Evolutionary conservation across 148 eudicot species (phyloP), one percentile per base, ranked within the genome.

Genomic region (Tetragonia tetragonoides): DNA sequence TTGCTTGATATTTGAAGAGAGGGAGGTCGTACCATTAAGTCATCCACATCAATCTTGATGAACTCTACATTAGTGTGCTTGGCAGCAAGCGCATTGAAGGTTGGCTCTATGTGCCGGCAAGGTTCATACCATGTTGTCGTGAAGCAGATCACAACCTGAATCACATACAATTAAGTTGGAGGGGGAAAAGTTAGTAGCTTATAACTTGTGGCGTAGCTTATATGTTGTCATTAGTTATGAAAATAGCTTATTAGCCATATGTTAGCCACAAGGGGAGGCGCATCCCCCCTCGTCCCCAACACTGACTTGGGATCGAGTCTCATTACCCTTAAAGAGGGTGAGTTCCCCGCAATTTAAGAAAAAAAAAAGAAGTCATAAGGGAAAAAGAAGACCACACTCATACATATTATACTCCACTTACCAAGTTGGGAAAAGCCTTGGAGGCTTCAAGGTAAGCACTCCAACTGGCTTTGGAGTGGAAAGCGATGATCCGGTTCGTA

Each of bases 11-110:
- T 10, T 8, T 53, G 12, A 3, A 3, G 18, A 17, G 18, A 20
- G 62, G 18, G 62, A 59, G 62, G 8, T 20, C 72, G 8, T 92
- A 90, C 97, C 69, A 71, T 61, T 53, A 92, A 38, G 79, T 92
- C 92, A 81, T 92, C 97, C 6, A 90, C 88, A 57, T 92, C 97
- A 46, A 92, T 85, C 88, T 86, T 90, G 84, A 92, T 73, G 79
- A 92, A 90, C 68, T 90, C 93, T 0, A 87, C 87, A 16, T 87
- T 88, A 11, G 86, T 66, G 77, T 86, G 88, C 56, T 83, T 84
- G 15, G 79, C 80, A 34, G 92, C 90, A 66, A 88, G 81, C 18
- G 84, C 92, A 2, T 85, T 42, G 67, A 90, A 42, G 10, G 75
- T 60, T 17, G 89, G 88, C 23, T 85, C 88, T 81, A 92, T 90